These are phyloP conservation scores for Pseudonitzschia multiseries DNA, from an alignment of 108 stramenopile genomes.

Conservation along the genomic window DNA sequence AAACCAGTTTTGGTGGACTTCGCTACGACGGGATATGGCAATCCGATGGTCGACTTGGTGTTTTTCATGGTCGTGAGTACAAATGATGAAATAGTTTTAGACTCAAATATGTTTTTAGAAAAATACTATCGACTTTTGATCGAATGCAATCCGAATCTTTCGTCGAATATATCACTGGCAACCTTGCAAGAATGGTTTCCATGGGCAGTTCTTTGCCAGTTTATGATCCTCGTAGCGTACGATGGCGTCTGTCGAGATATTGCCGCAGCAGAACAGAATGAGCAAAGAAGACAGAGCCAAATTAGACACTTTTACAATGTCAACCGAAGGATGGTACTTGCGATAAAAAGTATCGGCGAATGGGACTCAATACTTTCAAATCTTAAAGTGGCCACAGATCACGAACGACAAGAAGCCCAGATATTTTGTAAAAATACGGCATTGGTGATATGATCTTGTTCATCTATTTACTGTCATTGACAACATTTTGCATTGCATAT, in stretches of 20 bases:
- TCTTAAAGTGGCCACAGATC: not conserved
- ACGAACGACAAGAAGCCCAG: conserved; percentile 20
- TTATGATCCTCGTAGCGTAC: conserved; percentile 42
- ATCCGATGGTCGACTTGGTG: conserved; percentile 50
- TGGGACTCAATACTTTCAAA: conserved; percentile 14
- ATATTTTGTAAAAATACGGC: conserved; percentile 6
- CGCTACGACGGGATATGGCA: conserved; percentile 43
- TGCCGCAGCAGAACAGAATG: conserved; percentile 13
- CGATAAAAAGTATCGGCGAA: not conserved
- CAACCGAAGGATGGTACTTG: conserved; percentile 25
- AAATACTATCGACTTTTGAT: conserved; percentile 14
- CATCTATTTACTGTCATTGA: too few species aligned
- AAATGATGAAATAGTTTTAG: conserved; percentile 13
- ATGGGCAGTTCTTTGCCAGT: conserved; percentile 38
- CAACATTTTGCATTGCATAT: too few species aligned
- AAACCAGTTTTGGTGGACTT: conserved; percentile 44
- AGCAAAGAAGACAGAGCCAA: conserved; percentile 7
- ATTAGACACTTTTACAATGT: conserved; percentile 22
- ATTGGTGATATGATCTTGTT: not conserved
- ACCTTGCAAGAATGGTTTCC: conserved; percentile 32
- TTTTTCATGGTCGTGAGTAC: conserved; percentile 49
- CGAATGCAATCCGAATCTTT: conserved; percentile 7
- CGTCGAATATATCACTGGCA: conserved; percentile 20
- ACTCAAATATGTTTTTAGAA: conserved; percentile 3
- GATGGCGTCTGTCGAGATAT: conserved; percentile 35